Evolutionary conservation across 306 rosid genomes (phyloP).

Genomic region (Herpetospermum pedunculosum): DNA sequence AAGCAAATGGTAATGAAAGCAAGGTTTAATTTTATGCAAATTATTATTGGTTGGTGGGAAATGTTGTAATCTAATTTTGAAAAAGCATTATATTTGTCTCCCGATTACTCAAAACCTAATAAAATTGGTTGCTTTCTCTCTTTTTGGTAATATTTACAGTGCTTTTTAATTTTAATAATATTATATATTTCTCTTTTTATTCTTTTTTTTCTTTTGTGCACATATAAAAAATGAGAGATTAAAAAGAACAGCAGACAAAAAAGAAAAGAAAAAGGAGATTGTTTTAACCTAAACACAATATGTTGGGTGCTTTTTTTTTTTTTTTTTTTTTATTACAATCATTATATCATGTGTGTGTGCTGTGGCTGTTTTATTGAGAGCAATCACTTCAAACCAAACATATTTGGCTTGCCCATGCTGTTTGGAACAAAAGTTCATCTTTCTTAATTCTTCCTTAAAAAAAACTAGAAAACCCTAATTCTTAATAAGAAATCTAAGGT

Average conservation of each 20-base stretch:
- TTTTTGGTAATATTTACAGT: neutral
- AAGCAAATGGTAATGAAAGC: too few relatives aligned
- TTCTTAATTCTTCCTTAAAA: too few relatives aligned
- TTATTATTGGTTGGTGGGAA: neutral
- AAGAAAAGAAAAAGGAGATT: neutral
- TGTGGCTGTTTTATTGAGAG: neutral
- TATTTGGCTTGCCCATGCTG: neutral
- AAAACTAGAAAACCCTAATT: neutral
- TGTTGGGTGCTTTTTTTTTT: neutral
- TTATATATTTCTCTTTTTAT: neutral
- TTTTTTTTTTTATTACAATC: neutral
- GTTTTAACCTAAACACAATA: neutral
- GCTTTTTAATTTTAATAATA: neutral
- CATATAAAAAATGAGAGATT: neutral
- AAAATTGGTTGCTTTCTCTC: neutral
- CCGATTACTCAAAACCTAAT: neutral
- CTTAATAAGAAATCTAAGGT: too few relatives aligned
- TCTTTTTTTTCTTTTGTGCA: neutral
- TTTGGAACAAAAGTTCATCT: neutral
- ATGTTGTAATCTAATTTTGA: neutral
- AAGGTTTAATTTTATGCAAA: neutral
- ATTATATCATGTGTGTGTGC: neutral
- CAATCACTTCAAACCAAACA: neutral
- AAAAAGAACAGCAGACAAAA: neutral
- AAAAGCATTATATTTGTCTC: neutral